Evolutionary conservation across 495 filamentous ascomycete genomes (phyloP), one percentile per base, ranked within the genome.

Genomic region (Penicillium soppii): DNA sequence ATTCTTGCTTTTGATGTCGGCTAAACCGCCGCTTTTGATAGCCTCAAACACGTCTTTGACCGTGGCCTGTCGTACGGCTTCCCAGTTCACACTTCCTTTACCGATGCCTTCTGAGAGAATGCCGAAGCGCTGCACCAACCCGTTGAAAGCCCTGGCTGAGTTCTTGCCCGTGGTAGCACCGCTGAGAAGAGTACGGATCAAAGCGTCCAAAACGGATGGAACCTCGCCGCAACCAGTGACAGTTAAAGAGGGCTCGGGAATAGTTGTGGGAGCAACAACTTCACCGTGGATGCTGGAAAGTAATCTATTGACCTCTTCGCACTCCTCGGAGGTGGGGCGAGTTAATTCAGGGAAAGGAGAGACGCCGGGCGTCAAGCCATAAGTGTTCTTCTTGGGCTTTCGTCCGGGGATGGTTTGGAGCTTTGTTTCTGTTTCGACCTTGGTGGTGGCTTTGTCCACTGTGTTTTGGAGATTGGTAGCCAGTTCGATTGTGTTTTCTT

Each of bases 141-240:
- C 89, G 51, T 84, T 69, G 50, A 97, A 86, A 7, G 91, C 87
- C 32, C 65, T 71, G 50, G 84, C 78, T 4, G 88, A 81, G 49
- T 90, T 88, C 5, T 61, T 79, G 46, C 81, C 78, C 0, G 81
- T 83, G 0, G 89, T 94, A 6, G 86, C 83, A 1, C 87, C 88
- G 63, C 89, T 95, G 20, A 96, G 77, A 4, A 86, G 62, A 0
- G 91, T 96, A 20, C 91, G 81, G 19, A 96, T 80, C 0, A 98
- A 72, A 0, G 92, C 94, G 62, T 97, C 94, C 0, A 98, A 77
- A 1, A 97, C 84, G 16, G 85, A 92, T 0, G 92, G 92, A 0
- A 97, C 94, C 66, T 98, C 92, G 12, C 94, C 94, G 57, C 94
- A 98, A 2, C 92, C 92, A 15, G 91, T 82, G 12, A 91, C 80